phyloP scores from a whole-genome alignment of 805 yeast genomes.

The Metschnikowia matae region DNA sequence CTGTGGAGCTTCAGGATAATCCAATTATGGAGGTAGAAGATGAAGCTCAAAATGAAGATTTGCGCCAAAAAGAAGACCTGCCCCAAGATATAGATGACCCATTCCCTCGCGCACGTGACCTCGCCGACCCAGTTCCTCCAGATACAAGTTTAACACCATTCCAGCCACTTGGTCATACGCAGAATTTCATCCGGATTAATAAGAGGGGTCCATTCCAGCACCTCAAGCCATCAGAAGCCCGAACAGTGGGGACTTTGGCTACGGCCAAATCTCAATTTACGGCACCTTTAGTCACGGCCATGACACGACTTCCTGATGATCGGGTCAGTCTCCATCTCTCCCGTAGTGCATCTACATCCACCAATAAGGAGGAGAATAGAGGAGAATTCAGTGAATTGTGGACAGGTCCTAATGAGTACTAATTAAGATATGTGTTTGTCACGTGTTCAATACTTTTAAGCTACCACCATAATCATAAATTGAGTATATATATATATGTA shows the following conservation, averaged over 20 bases:
- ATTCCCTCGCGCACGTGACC: background rate
- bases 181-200: conserved; percentile 8
- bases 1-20: conserved; percentile 5
- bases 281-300: conserved; percentile 9
- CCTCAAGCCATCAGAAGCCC: background rate
- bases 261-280: conserved; percentile 9
- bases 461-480: no score
- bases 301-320: conserved; percentile 6
- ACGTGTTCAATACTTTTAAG: background rate
- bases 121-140: background rate
- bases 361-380: conserved; percentile 1
- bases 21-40: background rate
- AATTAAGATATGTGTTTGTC: background rate
- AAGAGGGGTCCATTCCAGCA: background rate
- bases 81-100: background rate
- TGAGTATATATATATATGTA: no score
- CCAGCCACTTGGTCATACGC: conserved; percentile 6
- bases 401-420: background rate
- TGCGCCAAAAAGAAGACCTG: background rate
- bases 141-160: background rate
- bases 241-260: background rate
- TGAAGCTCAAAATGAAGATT: background rate
- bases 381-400: conserved; percentile 7
- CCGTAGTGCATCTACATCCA: conserved; percentile 4
- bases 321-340: conserved; percentile 5